Percentiles rank a stretch among this genome's conserved stretches.
These are phyloP conservation scores for Talaromyces amestolkiae DNA, from an alignment of 2,329 filamentous ascomycete genomes.

Conservation along the genomic window DNA sequence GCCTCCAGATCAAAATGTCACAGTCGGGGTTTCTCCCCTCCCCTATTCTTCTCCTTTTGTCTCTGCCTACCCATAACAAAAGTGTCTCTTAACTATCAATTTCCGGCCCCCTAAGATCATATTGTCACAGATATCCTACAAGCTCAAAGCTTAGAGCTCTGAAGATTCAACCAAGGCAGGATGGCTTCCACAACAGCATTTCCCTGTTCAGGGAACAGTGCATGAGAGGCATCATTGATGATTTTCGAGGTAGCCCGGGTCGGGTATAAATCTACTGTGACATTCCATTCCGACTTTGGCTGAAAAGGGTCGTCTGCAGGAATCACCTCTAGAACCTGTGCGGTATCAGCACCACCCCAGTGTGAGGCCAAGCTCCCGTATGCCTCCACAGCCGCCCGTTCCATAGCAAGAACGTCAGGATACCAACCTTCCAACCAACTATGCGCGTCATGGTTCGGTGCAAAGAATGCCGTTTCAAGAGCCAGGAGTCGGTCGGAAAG, in stretches of 20 bases:
- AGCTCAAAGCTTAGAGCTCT: background rate
- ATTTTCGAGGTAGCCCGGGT: background rate
- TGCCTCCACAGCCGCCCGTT: background rate
- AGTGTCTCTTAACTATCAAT: background rate
- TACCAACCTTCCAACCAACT: constrained; percentile 2
- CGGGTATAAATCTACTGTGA: background rate
- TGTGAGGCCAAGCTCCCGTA: background rate
- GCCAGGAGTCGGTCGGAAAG: background rate
- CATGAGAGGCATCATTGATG: background rate
- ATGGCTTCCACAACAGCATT: background rate
- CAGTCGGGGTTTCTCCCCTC: background rate
- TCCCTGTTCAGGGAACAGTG: constrained; percentile 1
- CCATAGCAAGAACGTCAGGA: background rate
- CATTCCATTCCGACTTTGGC: background rate
- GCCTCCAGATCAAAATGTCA: too few relatives aligned
- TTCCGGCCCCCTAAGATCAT: background rate
- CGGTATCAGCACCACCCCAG: background rate
- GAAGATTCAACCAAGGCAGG: background rate
- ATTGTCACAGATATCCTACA: background rate
- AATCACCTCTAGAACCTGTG: constrained; percentile 2
- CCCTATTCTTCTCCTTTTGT: background rate
- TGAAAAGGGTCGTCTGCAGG: background rate
- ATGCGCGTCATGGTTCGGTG: background rate
- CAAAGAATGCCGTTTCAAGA: background rate
- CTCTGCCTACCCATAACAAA: background rate